These are phyloP conservation scores for Macadamia tetraphylla DNA, from an alignment of 164 flowering plant genomes.

Conservation along the genomic window DNA sequence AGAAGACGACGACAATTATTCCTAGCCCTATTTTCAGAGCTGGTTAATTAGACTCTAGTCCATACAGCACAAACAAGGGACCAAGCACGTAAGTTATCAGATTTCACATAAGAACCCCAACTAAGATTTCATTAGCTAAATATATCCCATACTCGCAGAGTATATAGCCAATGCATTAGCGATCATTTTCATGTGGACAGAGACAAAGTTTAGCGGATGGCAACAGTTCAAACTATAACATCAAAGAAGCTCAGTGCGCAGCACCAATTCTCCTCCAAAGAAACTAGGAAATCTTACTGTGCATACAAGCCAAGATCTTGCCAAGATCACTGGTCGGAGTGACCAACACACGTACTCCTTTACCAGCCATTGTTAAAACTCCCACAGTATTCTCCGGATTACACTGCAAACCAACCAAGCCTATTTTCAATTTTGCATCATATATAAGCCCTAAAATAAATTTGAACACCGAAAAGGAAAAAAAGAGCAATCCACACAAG, in stretches of 20 bases:
- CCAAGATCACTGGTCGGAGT: constrained; percentile 95
- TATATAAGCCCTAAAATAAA: constrained; percentile 1
- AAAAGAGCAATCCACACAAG: background rate
- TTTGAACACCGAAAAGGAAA: constrained; percentile 1
- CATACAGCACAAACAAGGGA: too few species aligned
- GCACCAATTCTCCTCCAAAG: background rate
- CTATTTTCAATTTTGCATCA: constrained; percentile 1
- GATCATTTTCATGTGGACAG: background rate
- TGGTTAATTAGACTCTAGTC: too few species aligned
- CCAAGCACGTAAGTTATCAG: too few species aligned
- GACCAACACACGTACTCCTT: constrained; percentile 90
- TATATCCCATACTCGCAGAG: too few species aligned
- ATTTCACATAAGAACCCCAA: too few species aligned
- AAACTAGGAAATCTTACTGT: constrained; percentile 43
- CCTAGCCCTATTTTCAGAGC: too few species aligned
- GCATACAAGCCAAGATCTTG: constrained; percentile 89
- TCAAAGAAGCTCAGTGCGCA: background rate
- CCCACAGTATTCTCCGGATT: constrained; percentile 98
- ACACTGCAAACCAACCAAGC: constrained; percentile 44
- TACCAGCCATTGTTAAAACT: constrained; percentile 90
- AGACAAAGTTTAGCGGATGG: too few species aligned
- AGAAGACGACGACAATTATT: too few species aligned
- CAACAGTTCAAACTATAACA: background rate
- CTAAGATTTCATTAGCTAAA: too few species aligned
- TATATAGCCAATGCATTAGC: background rate